Evolutionary conservation across 495 filamentous ascomycete genomes (phyloP), one percentile per base, ranked within the genome.

Genomic region (Friedmanniomyces simplex): DNA sequence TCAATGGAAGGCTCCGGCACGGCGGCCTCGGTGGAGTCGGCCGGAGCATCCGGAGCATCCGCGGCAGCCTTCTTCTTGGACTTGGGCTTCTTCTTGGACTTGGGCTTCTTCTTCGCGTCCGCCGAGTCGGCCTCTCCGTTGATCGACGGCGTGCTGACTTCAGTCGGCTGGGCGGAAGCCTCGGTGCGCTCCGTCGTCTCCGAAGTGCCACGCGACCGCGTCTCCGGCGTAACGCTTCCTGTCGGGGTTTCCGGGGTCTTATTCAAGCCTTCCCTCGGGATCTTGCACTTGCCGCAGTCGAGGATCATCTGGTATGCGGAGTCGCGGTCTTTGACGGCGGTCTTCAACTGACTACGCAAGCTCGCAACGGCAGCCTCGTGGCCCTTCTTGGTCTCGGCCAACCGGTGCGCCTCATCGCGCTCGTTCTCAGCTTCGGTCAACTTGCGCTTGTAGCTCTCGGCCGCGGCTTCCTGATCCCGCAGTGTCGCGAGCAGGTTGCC

Each of bases 341-440:
- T 37, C 20, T 62, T 52, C 28, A 67, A 26, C 45, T 67, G 66
- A 21, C 34, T 54, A 18, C 63, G 41, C 41, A 69, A 50, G 36
- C 57, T 63, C 50, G 58, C 54, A 26, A 54, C 18, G 11, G 63
- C 48, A 21, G 61, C 60, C 28, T 74, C 61, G 1, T 76, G 54
- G 43, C 74, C 63, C 37, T 76, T 69, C 58, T 64, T 56, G 20
- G 36, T 57, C 25, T 60, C 57, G 7, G 56, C 60, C 24, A 49
- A 39, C 11, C 53, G 51, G 18, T 47, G 46, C 7, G 63, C 63
- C 18, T 59, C 59, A 55, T 66, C 63, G 24, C 63, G 57, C 50
- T 66, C 63, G 12, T 24, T n/a, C 41, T 63, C 56, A 1, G 60
- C 63, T 36, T 57, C 53, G 5, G n/a, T 24, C 32, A 68, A 14